Conservation (phyloP, 208 protist genomes). For the Acanthamoeba healyi region DNA sequence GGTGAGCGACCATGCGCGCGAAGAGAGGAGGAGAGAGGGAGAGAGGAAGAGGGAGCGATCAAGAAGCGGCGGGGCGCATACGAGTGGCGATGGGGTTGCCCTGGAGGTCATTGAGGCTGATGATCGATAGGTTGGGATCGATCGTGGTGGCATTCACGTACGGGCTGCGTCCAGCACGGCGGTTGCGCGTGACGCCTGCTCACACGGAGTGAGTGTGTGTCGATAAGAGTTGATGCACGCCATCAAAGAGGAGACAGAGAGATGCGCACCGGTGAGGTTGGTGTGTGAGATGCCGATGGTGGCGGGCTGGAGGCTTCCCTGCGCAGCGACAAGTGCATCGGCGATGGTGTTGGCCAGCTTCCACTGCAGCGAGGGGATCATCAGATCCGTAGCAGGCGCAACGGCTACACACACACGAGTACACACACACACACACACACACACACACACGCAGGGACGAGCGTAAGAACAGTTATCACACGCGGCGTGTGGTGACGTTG, state of each 20-base stretch:
- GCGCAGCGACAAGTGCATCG: conserved; percentile 62
- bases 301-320: conserved; percentile 58
- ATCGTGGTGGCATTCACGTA: conserved; percentile 69
- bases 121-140: conserved; percentile 71
- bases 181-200: conserved; percentile 53
- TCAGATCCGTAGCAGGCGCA: conserved; percentile 72
- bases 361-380: conserved; percentile 73
- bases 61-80: no score
- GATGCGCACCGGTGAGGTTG: conserved; percentile 21
- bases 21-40: no score
- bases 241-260: no score
- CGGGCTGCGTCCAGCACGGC: conserved; percentile 38
- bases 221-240: no score
- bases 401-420: not conserved
- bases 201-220: not conserved
- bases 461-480: no score
- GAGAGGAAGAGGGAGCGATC: no score
- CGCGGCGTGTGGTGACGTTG: no score
- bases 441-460: no score
- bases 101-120: conserved; percentile 69
- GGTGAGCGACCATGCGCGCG: not conserved
- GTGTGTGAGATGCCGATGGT: not conserved
- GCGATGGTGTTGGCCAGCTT: conserved; percentile 71
- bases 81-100: conserved; percentile 70
- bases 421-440: no score